Evolutionary conservation across 2,329 filamentous ascomycete species (phyloP), one percentile per base, ranked within the genome.

Genomic region (Botryotinia narcissicola): DNA sequence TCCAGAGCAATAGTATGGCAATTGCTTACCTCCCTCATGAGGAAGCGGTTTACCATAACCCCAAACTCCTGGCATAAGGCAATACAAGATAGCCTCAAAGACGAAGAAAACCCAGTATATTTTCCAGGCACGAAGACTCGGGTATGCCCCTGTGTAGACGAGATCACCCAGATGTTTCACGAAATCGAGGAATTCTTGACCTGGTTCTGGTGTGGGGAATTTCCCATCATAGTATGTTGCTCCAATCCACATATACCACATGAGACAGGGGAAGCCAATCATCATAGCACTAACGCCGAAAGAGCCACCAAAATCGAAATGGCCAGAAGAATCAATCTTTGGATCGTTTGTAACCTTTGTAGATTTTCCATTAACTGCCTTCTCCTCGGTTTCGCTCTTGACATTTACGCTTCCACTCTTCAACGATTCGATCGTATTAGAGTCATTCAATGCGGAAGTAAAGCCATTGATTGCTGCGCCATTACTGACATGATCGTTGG

Each of bases 201-300:
- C 92, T 61, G 88, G 81, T 3, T 84, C 84, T 1, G 90, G 92
- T 61, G 85, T 84, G 25, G 96, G 96, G 70, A 97, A 86, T 76
- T 92, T 90, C 78, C 95, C 95, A 81, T 94, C 86, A 84, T 98
- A 99, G 84, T 95, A 97, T 68, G 91, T 95, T 48, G 95, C 93
- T 69, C 96, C 96, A 82, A 97, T 91, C 95, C 95, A 98, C 95
- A 99, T 97, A 85, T 98, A 98, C 88, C 93, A 98, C 95, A 98
- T 98, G 79, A 99, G 88, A 54, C 91, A 75, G n/a, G 96, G 96
- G 83, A 98, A 99, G 63, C 92, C 90, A 75, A 94, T 87, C 94
- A 98, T 98, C 89, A 98, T 94, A 77, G 88, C 85, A 25, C 88
- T 84, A 60, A 95, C 92, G 72, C 96, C 95, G n/a, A 87, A 81